A percentile compares a stretch with the other conserved stretches of the same genome.
Conservation (phyloP, 148 eudicot species). For the Silene conica region DNA sequence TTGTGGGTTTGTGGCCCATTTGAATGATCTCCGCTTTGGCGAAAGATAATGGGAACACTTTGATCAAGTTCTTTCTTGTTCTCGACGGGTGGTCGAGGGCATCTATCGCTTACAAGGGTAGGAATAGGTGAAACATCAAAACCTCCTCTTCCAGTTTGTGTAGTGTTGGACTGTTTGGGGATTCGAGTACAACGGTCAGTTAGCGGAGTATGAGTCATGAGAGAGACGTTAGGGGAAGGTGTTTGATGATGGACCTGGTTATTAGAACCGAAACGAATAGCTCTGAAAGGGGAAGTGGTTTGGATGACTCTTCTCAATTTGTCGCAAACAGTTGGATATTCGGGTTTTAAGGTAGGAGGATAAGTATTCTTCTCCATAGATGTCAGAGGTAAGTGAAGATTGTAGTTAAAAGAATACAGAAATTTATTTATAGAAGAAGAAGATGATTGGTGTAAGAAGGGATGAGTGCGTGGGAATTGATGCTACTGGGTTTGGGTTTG, state of each 20-base stretch:
- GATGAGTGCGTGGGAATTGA: conserved; percentile 18
- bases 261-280: not conserved
- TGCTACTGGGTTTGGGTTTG: not conserved
- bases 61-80: conserved; percentile 4
- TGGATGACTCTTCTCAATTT: not conserved
- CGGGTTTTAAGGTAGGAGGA: not conserved
- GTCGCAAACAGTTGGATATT: conserved; percentile 10
- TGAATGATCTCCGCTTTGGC: not conserved
- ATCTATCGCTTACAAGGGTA: conserved; percentile 13
- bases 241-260: not conserved
- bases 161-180: conserved; percentile 6
- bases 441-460: not conserved
- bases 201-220: conserved; percentile 5
- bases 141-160: too few relatives aligned
- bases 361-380: conserved; percentile 15
- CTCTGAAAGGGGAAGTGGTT: conserved; percentile 24
- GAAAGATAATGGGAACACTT: conserved; percentile 14
- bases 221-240: conserved; percentile 4
- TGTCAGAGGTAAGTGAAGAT: not conserved
- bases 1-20: not conserved
- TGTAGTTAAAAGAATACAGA: not conserved
- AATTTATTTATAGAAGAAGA: not conserved
- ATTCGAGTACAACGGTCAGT: conserved; percentile 19
- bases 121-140: not conserved
- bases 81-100: conserved; percentile 4